Evolutionary conservation across 495 filamentous ascomycete genomes (phyloP), one percentile per base, ranked within the genome.

Genomic region (Podospora australis): DNA sequence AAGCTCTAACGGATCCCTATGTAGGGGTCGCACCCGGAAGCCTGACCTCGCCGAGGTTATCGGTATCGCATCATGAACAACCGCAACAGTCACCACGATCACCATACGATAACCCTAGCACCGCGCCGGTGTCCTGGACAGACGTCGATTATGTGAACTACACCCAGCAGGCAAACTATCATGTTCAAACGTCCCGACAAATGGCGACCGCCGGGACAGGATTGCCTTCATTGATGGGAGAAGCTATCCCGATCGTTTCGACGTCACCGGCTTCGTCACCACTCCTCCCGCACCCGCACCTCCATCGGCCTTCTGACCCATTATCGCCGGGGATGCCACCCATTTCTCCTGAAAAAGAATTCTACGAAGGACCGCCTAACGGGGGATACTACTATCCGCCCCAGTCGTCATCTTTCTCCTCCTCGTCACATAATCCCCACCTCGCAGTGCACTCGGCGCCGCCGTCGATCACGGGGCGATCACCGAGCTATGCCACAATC

Each of bases 81-180:
- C 45, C 42, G 39, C 29, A 39, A 21, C 29, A 41, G 32, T 25
- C 11, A 10, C 47, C 32, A 34, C 44, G 48, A 43, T 11, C 24
- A 41, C 30, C 32, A 38, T 36, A 46, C 44, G 14, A 5, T 39
- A 45, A 25, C 41, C 41, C 46, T 6, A 39, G 35, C 24, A 17
- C 19, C 20, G 10, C 43, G 2, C 42, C 52, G 1, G 29, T 39
- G 9, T 32, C 17, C 17, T 55, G 52, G 50, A 41, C 49, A 24
- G 43, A 52, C 41, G 54, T 59, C 35, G 44, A 64, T 47, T 64
- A 64, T 23, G 43, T 47, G 32, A 50, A 47, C 55, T 64, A 62
- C 44, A 62, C 52, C 4, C 48, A 52, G 3, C 61, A 61, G 22
- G 48, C 50, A 11, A 50, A 54, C 40, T 48, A 50, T 23, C 59